phyloP scores from a whole-genome alignment of 2,329 filamentous ascomycete genomes.

The Penicillium sp. region DNA sequence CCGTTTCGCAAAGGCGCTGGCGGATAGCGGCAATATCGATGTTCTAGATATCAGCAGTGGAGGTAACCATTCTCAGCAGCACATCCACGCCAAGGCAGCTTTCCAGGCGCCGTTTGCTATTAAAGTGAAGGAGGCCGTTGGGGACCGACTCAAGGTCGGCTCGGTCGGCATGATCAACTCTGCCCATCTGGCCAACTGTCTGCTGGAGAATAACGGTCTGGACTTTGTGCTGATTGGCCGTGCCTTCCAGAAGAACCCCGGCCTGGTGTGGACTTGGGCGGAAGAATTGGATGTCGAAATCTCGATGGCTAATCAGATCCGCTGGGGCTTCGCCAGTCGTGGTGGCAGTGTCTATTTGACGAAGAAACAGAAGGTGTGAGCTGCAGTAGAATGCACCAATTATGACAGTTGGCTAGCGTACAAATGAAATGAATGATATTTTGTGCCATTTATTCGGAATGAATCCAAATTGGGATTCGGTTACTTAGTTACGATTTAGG shows the following conservation, averaged over 20 bases:
- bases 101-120: slow-evolving; percentile 76
- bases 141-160: slow-evolving; percentile 67
- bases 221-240: slow-evolving; percentile 74
- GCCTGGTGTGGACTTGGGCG: slow-evolving; percentile 71
- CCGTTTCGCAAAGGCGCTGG: slow-evolving; percentile 64
- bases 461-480: too few relatives aligned
- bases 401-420: too few relatives aligned
- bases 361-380: slow-evolving; percentile 19
- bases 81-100: slow-evolving; percentile 52
- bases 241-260: slow-evolving; percentile 78
- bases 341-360: slow-evolving; percentile 20
- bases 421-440: background rate
- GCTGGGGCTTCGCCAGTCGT: slow-evolving; percentile 52
- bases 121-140: slow-evolving; percentile 69
- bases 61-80: slow-evolving; percentile 60
- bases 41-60: slow-evolving; percentile 78
- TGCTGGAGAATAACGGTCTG: slow-evolving; percentile 52
- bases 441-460: too few relatives aligned
- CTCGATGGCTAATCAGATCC: slow-evolving; percentile 69
- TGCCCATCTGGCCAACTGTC: slow-evolving; percentile 65
- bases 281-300: slow-evolving; percentile 69
- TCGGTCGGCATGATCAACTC: slow-evolving; percentile 72
- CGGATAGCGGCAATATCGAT: slow-evolving; percentile 68
- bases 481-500: background rate
- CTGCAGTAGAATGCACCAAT: background rate